Percentiles rank a stretch among this genome's conserved stretches.
These are phyloP conservation scores for Ganoderma lingzhi DNA, from an alignment of 1,284 basidiomycete species.

Conservation along the genomic window DNA sequence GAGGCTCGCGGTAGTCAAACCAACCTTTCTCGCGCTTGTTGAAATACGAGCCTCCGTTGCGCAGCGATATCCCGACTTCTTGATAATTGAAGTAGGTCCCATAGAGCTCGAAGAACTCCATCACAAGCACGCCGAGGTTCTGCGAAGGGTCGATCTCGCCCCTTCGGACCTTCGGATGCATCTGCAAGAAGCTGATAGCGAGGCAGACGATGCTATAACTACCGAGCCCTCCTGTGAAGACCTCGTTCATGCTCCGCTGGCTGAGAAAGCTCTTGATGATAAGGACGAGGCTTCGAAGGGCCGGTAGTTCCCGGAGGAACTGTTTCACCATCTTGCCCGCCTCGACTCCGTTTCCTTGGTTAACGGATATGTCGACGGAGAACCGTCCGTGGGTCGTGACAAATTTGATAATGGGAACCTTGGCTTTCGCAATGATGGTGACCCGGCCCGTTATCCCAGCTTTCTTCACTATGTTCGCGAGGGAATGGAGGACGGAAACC, in stretches of 20 bases:
- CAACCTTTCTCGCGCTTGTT: conserved; percentile 84
- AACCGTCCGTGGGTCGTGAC: conserved; percentile 80
- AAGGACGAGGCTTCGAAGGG: conserved; percentile 83
- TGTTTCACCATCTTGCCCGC: conserved; percentile 86
- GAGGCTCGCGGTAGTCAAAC: conserved; percentile 67
- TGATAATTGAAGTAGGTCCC: conserved; percentile 93
- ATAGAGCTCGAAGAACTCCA: conserved; percentile 98
- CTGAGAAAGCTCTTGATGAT: conserved; percentile 91
- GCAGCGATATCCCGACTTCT: conserved; percentile 89
- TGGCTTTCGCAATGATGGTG: conserved; percentile 88
- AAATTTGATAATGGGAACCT: conserved; percentile 96
- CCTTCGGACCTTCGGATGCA: conserved; percentile 93
- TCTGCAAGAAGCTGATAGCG: conserved; percentile 93
- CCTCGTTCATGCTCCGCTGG: conserved; percentile 96
- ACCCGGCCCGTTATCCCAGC: conserved; percentile 73
- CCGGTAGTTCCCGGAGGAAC: conserved; percentile 80
- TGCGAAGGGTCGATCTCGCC: conserved; percentile 87
- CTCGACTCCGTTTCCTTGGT: conserved; percentile 86
- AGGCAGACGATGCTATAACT: conserved; percentile 96
- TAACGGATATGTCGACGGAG: conserved; percentile 91
- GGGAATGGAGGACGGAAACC: conserved; percentile 62
- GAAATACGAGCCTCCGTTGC: conserved; percentile 87
- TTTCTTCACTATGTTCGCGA: conserved; percentile 72
- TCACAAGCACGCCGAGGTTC: conserved; percentile 91
- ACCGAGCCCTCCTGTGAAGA: conserved; percentile 94